Conservation (phyloP, 768 basidiomycete genomes). For the Tubosaeta sp. region DNA sequence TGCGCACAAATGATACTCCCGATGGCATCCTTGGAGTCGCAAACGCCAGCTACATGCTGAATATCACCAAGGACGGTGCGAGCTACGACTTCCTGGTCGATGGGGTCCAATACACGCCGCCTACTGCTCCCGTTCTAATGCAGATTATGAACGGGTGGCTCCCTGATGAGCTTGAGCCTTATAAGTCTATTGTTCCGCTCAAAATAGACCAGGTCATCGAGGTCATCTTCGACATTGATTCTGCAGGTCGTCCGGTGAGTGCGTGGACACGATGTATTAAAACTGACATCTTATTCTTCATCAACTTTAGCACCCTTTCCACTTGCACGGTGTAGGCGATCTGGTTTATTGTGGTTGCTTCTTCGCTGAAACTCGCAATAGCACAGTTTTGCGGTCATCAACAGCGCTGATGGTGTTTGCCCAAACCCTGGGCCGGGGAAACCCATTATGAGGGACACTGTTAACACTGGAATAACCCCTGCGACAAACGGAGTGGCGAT, state of each 20-base stretch:
- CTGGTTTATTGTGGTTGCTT: background rate
- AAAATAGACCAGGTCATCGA: conserved; percentile 13
- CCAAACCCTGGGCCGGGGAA: conserved; percentile 26
- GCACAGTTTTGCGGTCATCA: conserved; percentile 45
- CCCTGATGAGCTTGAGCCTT: background rate
- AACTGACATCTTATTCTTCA: background rate
- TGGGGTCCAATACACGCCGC: conserved; percentile 11
- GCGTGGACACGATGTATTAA: conserved; percentile 35
- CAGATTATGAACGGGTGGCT: conserved; percentile 20
- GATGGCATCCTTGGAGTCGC: background rate
- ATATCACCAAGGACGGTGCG: conserved; percentile 9
- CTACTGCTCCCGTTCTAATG: conserved; percentile 12
- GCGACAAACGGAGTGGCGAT: conserved; percentile 31
- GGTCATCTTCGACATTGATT: conserved; percentile 16
- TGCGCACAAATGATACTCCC: background rate
- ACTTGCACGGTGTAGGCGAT: conserved; percentile 21
- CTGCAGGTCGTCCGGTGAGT: conserved; percentile 5
- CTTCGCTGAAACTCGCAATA: conserved; percentile 9
- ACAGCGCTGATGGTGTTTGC: conserved; percentile 29
- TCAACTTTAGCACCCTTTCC: background rate
- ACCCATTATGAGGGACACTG: conserved; percentile 49
- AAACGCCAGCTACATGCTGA: conserved; percentile 16
- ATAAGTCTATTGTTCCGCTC: background rate
- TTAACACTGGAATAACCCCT: conserved; percentile 21
- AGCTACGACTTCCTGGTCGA: conserved; percentile 14